Evolutionary conservation across 441 rosid genomes (phyloP).

Genomic region (Viola pubescens): DNA sequence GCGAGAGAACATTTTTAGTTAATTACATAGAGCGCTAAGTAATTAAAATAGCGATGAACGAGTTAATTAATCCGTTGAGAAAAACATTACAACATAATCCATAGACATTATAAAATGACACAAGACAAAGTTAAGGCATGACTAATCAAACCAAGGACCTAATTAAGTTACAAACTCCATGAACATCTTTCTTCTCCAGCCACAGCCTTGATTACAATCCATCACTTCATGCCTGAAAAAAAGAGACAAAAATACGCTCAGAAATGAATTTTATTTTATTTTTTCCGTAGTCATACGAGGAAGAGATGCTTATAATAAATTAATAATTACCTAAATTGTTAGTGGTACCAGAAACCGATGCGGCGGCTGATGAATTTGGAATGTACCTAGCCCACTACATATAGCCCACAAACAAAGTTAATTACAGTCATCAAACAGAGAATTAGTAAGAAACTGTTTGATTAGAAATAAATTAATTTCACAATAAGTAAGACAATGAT

Average conservation of each 20-base stretch:
- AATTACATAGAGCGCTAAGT: no score
- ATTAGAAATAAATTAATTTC: no score
- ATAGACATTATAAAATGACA: neutral
- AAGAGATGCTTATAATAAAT: neutral
- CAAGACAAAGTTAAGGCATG: neutral
- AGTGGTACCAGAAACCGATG: conserved; percentile 49
- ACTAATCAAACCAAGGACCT: neutral
- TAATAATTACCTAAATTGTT: conserved; percentile 36
- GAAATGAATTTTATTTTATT: neutral
- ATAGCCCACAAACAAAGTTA: neutral
- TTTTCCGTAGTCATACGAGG: neutral
- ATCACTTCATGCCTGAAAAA: neutral
- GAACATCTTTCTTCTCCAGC: no score
- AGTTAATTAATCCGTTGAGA: neutral
- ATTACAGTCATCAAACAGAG: neutral
- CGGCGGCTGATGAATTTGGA: conserved; percentile 52
- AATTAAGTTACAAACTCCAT: neutral
- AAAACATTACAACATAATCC: neutral
- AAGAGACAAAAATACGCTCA: neutral
- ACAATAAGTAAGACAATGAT: no score
- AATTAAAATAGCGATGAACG: no score
- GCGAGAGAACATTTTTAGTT: no score
- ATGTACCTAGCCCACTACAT: conserved; percentile 92
- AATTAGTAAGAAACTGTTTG: neutral
- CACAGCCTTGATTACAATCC: neutral